Conservation (phyloP, 1,284 basidiomycete species). For the Ustilago esculenta region DNA sequence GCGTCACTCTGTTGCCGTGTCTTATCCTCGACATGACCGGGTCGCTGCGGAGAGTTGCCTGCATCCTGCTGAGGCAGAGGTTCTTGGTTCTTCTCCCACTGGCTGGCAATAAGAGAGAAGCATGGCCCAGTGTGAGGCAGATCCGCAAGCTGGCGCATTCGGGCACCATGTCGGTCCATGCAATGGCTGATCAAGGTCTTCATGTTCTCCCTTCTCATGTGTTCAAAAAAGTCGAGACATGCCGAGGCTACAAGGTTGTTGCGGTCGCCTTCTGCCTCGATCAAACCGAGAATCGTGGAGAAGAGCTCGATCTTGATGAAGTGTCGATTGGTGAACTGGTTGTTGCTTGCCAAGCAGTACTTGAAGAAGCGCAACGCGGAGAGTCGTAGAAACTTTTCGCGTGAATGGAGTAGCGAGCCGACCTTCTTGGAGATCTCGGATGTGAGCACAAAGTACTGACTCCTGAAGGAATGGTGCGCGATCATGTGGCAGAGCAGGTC, state of each 20-base stretch:
- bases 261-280: conserved; percentile 79
- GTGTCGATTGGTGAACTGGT: conserved; percentile 84
- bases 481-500: conserved; percentile 91
- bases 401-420: conserved; percentile 72
- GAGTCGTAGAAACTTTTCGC: conserved; percentile 82
- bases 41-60: conserved; percentile 8
- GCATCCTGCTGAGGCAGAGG: conserved; percentile 25
- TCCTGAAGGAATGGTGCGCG: conserved; percentile 81
- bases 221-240: conserved; percentile 93
- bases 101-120: conserved; percentile 78
- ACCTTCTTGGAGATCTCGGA: conserved; percentile 58
- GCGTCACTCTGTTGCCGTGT: conserved; percentile 42
- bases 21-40: conserved; percentile 15
- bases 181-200: conserved; percentile 84
- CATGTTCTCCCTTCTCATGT: conserved; percentile 79
- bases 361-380: conserved; percentile 83
- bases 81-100: conserved; percentile 92
- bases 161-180: conserved; percentile 79
- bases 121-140: conserved; percentile 74
- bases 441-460: conserved; percentile 84
- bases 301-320: conserved; percentile 86
- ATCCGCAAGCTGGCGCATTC: conserved; percentile 76
- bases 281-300: conserved; percentile 82
- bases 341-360: conserved; percentile 82
- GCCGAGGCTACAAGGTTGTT: conserved; percentile 94